Evolutionary conservation across 805 yeast genomes (phyloP).

Genomic region (Pichia cabralensis): DNA sequence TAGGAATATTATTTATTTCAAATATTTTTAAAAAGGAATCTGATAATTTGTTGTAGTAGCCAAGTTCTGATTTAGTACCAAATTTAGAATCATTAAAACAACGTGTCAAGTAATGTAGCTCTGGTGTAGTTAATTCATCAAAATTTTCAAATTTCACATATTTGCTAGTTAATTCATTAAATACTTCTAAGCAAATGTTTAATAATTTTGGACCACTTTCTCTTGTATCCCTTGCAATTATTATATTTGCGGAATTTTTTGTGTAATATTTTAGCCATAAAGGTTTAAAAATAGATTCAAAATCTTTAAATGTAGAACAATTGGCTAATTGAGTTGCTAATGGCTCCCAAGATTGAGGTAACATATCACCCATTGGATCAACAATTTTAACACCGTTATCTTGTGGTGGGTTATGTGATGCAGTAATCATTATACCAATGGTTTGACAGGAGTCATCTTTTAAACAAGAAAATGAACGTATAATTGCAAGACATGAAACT

Average conservation of each 20-base stretch:
- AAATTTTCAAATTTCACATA: constrained; percentile 37
- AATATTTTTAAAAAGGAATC: constrained; percentile 40
- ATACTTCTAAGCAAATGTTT: constrained; percentile 33
- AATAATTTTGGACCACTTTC: constrained; percentile 66
- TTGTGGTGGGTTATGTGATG: constrained; percentile 86
- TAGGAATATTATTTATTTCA: constrained; percentile 17
- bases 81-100: constrained; percentile 53
- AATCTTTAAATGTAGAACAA: constrained; percentile 36
- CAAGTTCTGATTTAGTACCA: constrained; percentile 54
- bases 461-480: constrained; percentile 63
- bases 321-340: constrained; percentile 78
- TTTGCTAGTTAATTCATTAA: constrained; percentile 32
- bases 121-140: constrained; percentile 85
- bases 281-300: constrained; percentile 22
- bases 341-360: constrained; percentile 74
- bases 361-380: constrained; percentile 89
- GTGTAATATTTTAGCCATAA: constrained; percentile 36
- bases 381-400: constrained; percentile 93
- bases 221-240: constrained; percentile 83
- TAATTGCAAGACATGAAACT: constrained; percentile 71
- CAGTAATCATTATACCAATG: constrained; percentile 95
- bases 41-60: constrained; percentile 60
- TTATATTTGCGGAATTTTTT: constrained; percentile 32
- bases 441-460: constrained; percentile 37
- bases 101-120: constrained; percentile 79